Evolutionary conservation across 108 stramenopile species (phyloP).

Genomic region (Schizochytrium sp.): DNA sequence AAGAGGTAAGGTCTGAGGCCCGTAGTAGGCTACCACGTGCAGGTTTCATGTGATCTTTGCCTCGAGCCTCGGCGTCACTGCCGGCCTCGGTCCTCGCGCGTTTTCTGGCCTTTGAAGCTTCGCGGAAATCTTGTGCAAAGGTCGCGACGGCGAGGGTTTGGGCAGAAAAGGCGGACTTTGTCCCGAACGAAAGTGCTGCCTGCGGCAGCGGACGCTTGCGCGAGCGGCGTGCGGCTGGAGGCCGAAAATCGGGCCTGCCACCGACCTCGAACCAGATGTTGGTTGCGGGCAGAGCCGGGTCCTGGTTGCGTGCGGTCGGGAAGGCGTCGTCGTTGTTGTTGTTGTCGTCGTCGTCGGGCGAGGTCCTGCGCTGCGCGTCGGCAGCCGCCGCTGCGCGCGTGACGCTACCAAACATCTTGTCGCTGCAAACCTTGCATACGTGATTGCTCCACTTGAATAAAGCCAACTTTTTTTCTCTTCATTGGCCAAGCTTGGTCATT

Average conservation of each 20-base stretch:
- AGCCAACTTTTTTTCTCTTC: no score
- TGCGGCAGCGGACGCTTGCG: background rate
- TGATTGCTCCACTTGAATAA: no score
- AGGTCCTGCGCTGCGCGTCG: background rate
- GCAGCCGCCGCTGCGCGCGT: background rate
- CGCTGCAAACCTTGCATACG: no score
- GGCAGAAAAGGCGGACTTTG: background rate
- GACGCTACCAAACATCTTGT: background rate
- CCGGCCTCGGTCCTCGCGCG: no score
- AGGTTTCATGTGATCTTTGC: background rate
- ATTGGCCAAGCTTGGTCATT: no score
- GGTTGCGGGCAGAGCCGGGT: background rate
- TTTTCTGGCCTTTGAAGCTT: no score
- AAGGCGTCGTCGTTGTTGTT: background rate
- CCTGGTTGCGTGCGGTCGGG: background rate
- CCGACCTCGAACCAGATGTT: background rate
- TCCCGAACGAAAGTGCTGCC: background rate
- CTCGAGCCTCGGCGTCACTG: no score
- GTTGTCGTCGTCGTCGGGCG: background rate
- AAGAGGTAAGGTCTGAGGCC: background rate
- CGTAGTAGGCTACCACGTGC: background rate
- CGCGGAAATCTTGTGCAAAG: background rate
- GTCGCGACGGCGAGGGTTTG: background rate
- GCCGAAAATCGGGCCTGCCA: background rate
- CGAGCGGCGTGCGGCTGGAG: background rate